Evolutionary conservation across 495 filamentous ascomycete species (phyloP).

Genomic region (Zalerion maritima): DNA sequence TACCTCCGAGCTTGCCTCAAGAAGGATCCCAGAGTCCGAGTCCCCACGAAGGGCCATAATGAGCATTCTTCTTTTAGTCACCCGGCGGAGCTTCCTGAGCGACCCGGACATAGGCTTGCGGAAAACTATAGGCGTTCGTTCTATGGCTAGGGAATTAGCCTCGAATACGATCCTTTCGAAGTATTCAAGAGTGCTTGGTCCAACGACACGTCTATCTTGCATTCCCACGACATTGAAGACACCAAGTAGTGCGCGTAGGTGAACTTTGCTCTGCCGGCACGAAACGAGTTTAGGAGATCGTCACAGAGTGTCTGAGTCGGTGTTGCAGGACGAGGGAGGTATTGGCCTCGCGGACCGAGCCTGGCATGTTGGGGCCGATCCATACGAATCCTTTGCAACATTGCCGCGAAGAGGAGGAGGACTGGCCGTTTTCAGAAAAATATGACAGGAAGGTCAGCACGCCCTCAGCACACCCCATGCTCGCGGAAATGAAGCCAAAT

Average conservation of each 20-base stretch:
- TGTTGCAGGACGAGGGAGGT: background rate
- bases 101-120: conserved; percentile 1
- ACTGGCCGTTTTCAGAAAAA: background rate
- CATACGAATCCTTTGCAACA: conserved; percentile 9
- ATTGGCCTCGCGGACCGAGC: no score
- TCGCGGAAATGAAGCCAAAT: conserved; percentile 12
- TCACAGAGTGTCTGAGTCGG: background rate
- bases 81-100: conserved; percentile 3
- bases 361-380: conserved; percentile 10
- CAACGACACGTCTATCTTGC: conserved; percentile 1
- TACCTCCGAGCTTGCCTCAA: conserved; percentile 4
- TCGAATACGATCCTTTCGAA: conserved; percentile 5
- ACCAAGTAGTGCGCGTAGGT: conserved; percentile 1
- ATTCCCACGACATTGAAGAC: conserved; percentile 3
- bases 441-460: conserved; percentile 5
- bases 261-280: background rate
- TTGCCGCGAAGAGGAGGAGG: no score
- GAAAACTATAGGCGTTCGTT: conserved; percentile 3
- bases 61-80: conserved; percentile 1
- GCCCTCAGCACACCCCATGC: conserved; percentile 14
- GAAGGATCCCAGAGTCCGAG: conserved; percentile 6
- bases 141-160: conserved; percentile 7
- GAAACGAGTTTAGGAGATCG: background rate
- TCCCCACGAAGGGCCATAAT: conserved; percentile 9
- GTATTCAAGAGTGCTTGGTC: conserved; percentile 2